Evolutionary conservation across 2,329 filamentous ascomycete species (phyloP).

Genomic region (Venturia oleaginea): DNA sequence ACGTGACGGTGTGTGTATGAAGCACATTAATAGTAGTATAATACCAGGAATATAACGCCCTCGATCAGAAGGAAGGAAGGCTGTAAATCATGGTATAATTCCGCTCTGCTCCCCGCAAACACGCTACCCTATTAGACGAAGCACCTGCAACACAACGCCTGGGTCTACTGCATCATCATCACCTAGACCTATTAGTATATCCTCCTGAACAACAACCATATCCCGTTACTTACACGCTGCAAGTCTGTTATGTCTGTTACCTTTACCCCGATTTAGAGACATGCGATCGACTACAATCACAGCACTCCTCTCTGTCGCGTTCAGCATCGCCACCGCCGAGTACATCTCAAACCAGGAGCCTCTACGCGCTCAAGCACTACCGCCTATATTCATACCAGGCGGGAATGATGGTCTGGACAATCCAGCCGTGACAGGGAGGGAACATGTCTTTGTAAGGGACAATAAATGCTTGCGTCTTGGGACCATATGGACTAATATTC

Average conservation of each 20-base stretch:
- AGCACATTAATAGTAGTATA: not conserved
- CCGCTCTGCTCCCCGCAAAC: not conserved
- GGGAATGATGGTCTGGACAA: conserved; percentile 5
- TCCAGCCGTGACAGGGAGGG: not conserved
- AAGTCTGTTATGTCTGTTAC: not conserved
- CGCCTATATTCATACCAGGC: conserved; percentile 8
- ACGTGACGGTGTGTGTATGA: not conserved
- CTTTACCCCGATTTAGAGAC: not conserved
- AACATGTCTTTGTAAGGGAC: not conserved
- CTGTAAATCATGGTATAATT: not conserved
- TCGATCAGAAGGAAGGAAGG: not conserved
- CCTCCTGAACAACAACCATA: not conserved
- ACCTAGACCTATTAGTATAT: not conserved
- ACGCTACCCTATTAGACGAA: not conserved
- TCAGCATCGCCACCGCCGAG: conserved; percentile 1
- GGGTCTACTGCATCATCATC: not conserved
- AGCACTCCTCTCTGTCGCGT: not conserved
- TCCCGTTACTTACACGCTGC: not conserved
- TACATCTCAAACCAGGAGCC: not conserved
- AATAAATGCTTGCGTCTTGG: no score
- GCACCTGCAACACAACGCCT: not conserved
- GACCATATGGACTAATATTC: not conserved
- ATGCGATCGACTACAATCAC: conserved; percentile 3
- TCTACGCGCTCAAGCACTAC: not conserved
- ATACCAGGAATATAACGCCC: not conserved